Evolutionary conservation across 257 asterid species (phyloP).

Genomic region (Parsonsia alboflavescens): DNA sequence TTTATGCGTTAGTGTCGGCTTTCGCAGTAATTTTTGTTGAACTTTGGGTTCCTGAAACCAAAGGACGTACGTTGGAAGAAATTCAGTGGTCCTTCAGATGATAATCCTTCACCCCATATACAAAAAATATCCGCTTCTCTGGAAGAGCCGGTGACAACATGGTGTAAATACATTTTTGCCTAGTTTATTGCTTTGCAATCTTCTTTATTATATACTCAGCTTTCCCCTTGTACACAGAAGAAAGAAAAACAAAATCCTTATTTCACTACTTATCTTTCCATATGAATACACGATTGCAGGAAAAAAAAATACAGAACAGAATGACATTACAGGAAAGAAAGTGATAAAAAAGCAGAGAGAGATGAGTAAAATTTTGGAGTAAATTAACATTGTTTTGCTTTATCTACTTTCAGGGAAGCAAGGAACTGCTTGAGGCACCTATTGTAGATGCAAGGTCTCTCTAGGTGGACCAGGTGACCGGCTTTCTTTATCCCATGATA

Average conservation of each 20-base stretch:
- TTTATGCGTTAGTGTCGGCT: constrained; percentile 51
- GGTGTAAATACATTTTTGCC: constrained; percentile 3
- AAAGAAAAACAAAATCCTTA: constrained; percentile 5
- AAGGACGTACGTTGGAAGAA: constrained; percentile 87
- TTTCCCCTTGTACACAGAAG: background rate
- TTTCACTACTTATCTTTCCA: background rate
- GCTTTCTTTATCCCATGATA: constrained; percentile 56
- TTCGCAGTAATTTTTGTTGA: constrained; percentile 52
- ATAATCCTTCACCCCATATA: constrained; percentile 8
- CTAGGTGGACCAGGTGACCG: constrained; percentile 86
- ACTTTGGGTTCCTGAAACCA: constrained; percentile 85
- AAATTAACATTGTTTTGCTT: constrained; percentile 24
- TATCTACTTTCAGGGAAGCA: constrained; percentile 40
- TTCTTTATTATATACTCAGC: background rate
- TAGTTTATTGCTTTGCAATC: background rate
- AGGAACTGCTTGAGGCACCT: constrained; percentile 63
- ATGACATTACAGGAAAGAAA: background rate
- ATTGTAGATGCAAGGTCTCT: constrained; percentile 73
- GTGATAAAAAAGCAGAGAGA: background rate
- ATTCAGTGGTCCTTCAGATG: constrained; percentile 61
- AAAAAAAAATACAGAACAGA: background rate
- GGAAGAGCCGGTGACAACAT: background rate
- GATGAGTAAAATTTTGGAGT: background rate
- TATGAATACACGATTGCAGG: background rate
- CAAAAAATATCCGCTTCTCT: constrained; percentile 4